These are phyloP conservation scores for Schwanniomyces sp. DNA, from an alignment of 805 yeast species.

Conservation along the genomic window DNA sequence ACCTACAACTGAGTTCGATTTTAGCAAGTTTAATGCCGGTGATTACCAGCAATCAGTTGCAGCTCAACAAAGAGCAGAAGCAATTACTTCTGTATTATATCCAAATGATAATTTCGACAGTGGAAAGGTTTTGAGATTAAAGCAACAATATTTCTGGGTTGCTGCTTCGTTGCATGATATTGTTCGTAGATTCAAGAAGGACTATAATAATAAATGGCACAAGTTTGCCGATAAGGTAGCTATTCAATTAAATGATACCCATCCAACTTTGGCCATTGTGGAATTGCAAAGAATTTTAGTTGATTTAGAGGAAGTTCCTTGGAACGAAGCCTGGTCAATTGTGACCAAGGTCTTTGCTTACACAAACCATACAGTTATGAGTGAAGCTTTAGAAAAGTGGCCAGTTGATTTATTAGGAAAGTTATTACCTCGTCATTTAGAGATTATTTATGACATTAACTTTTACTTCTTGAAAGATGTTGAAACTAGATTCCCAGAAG, in stretches of 20 bases:
- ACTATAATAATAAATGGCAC: constrained; percentile 67
- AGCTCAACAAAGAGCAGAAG: constrained; percentile 85
- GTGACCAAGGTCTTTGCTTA: constrained; percentile 82
- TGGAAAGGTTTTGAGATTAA: constrained; percentile 89
- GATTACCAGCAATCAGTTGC: constrained; percentile 83
- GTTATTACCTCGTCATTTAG: constrained; percentile 86
- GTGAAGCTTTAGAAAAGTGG: constrained; percentile 95
- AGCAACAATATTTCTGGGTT: constrained; percentile 97
- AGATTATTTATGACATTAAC: constrained; percentile 85
- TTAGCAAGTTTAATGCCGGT: constrained; percentile 86
- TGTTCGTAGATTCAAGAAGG: constrained; percentile 83
- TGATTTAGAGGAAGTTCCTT: constrained; percentile 76
- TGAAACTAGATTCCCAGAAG: constrained; percentile 73
- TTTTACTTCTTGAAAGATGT: constrained; percentile 74
- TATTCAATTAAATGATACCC: constrained; percentile 92
- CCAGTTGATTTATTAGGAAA: constrained; percentile 78
- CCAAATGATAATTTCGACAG: constrained; percentile 91
- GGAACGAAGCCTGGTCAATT: constrained; percentile 86
- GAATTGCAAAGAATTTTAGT: constrained; percentile 85
- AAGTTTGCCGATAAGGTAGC: constrained; percentile 86
- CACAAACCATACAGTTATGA: constrained; percentile 94
- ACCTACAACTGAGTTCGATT: constrained; percentile 90
- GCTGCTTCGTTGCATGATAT: constrained; percentile 91
- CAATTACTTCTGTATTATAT: constrained; percentile 87
- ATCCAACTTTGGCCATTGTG: constrained; percentile 88